A percentile compares a stretch with the other conserved stretches of the same genome.
Conservation (phyloP, 805 yeast genomes). For the Zygosaccharomyces bailii region DNA sequence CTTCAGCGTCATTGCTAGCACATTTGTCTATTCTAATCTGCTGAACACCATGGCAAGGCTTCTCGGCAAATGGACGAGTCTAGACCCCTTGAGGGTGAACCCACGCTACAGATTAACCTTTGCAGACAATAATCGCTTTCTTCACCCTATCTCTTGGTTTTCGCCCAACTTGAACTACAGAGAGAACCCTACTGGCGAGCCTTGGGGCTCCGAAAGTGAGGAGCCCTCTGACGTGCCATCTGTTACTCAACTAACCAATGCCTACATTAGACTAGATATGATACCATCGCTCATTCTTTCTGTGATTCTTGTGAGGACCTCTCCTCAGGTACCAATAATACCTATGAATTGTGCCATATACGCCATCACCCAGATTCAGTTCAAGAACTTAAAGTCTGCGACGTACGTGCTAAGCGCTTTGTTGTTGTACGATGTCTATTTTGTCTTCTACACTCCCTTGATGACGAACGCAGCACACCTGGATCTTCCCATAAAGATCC, state of each 20-base stretch:
- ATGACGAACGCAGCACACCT: conserved; percentile 57
- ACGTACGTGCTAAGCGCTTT: conserved; percentile 45
- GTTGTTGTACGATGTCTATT: conserved; percentile 60
- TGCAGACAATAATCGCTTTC: conserved; percentile 36
- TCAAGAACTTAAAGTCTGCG: conserved; percentile 47
- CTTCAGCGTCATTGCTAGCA: conserved; percentile 36
- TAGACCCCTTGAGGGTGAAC: conserved; percentile 30
- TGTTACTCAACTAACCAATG: conserved; percentile 36
- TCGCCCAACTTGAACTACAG: conserved; percentile 34
- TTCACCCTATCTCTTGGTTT: conserved; percentile 39
- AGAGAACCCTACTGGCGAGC: conserved; percentile 15
- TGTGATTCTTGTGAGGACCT: conserved; percentile 27
- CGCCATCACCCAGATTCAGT: conserved; percentile 39
- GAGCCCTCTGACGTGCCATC: conserved; percentile 22
- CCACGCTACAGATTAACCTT: conserved; percentile 43
- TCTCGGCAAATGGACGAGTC: conserved; percentile 27
- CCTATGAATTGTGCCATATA: conserved; percentile 44
- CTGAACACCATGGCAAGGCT: conserved; percentile 31
- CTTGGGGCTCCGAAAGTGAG: conserved; percentile 27
- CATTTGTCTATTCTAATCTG: conserved; percentile 31
- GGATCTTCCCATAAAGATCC: conserved; percentile 45
- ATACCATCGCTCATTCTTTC: conserved; percentile 26
- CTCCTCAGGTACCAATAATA: conserved; percentile 48
- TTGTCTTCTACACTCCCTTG: conserved; percentile 59
- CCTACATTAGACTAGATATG: conserved; percentile 36